phyloP scores from a whole-genome alignment of 352 stramenopile genomes.

The Globisporangium iwayamae region DNA sequence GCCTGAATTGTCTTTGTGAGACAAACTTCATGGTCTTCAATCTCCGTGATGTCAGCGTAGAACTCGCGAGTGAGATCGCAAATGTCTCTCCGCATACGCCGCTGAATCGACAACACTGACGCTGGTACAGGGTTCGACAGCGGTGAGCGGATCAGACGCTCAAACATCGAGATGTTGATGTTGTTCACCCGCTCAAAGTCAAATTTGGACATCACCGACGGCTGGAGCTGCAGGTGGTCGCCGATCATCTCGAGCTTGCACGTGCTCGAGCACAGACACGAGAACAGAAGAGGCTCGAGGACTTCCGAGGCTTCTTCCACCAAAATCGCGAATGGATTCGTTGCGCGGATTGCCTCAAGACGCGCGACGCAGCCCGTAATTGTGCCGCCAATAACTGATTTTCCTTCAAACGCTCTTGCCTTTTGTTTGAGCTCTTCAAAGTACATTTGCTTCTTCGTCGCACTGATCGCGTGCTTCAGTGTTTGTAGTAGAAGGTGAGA shows the following conservation, averaged over 20 bases:
- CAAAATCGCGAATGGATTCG: slow-evolving; percentile 83
- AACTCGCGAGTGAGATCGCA: slow-evolving; percentile 82
- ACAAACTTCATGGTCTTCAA: slow-evolving; percentile 75
- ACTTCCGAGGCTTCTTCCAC: slow-evolving; percentile 88
- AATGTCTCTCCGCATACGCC: slow-evolving; percentile 86
- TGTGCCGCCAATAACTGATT: slow-evolving; percentile 81
- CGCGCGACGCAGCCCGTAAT: slow-evolving; percentile 85
- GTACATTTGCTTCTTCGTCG: slow-evolving; percentile 44
- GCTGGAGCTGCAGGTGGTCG: slow-evolving; percentile 84
- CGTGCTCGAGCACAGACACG: slow-evolving; percentile 77
- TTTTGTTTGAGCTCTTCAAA: slow-evolving; percentile 62
- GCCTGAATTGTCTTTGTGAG: slow-evolving; percentile 48
- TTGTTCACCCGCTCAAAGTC: slow-evolving; percentile 85
- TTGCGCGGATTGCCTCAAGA: slow-evolving; percentile 78
- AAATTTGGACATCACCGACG: slow-evolving; percentile 77
- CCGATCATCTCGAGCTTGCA: slow-evolving; percentile 89
- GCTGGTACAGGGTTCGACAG: slow-evolving; percentile 58
- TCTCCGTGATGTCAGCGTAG: slow-evolving; percentile 74
- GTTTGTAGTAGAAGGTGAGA: slow-evolving; percentile 1
- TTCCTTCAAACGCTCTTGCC: slow-evolving; percentile 78
- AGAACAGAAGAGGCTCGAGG: slow-evolving; percentile 83
- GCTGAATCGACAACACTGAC: slow-evolving; percentile 82
- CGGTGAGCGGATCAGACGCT: slow-evolving; percentile 78
- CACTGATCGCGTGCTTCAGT: slow-evolving; percentile 13
- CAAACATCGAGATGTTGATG: slow-evolving; percentile 89